phyloP scores from a whole-genome alignment of 208 protist species.

The Sergeia podlipaevii region DNA sequence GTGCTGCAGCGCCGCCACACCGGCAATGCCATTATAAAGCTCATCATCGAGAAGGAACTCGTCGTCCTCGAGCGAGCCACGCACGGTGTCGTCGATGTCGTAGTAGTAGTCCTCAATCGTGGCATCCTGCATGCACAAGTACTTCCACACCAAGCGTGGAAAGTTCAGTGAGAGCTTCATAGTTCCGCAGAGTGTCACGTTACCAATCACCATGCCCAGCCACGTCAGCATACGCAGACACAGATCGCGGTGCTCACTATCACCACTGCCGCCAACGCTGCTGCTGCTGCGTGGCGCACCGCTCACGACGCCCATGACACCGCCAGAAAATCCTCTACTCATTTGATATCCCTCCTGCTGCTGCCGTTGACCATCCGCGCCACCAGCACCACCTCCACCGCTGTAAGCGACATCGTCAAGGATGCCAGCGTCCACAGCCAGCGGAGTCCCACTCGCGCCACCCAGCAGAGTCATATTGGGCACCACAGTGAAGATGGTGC shows the following conservation, averaged over 20 bases:
- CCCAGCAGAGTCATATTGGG: slow-evolving; percentile 74
- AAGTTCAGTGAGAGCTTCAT: slow-evolving; percentile 66
- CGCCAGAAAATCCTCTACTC: no score
- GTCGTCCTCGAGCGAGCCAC: slow-evolving; percentile 59
- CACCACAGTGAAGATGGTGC: slow-evolving; percentile 76
- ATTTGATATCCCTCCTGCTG: no score
- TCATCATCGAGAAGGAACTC: slow-evolving; percentile 76
- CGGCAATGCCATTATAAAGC: slow-evolving; percentile 48
- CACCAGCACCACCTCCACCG: neutral
- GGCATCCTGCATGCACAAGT: slow-evolving; percentile 58
- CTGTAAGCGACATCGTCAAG: slow-evolving; percentile 15
- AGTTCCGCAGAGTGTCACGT: slow-evolving; percentile 78
- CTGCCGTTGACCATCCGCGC: no score
- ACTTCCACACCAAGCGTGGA: slow-evolving; percentile 86
- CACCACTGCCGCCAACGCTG: neutral
- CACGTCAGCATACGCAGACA: slow-evolving; percentile 33
- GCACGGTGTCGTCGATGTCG: slow-evolving; percentile 83
- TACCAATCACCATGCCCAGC: slow-evolving; percentile 86
- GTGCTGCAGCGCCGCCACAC: slow-evolving; percentile 14
- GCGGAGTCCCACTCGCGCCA: slow-evolving; percentile 19
- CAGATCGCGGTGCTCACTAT: slow-evolving; percentile 4
- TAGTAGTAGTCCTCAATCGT: slow-evolving; percentile 78
- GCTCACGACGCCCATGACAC: neutral
- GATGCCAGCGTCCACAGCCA: slow-evolving; percentile 28
- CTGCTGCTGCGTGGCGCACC: neutral